phyloP scores from a whole-genome alignment of 2,329 filamentous ascomycete species.

The Chaetoscypha palmicola region DNA sequence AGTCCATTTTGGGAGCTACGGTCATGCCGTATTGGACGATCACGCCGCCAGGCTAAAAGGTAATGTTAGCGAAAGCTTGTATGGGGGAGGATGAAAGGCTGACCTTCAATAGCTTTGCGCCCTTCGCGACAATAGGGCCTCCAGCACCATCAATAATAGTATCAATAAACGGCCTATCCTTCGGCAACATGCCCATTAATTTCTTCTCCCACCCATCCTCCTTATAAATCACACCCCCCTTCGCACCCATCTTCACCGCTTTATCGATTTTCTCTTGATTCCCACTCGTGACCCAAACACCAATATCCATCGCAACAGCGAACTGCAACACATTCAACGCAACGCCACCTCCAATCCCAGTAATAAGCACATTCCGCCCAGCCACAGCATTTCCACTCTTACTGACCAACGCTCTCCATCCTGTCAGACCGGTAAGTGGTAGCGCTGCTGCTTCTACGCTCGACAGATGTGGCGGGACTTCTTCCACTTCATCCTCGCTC shows the following conservation, averaged over 20 bases:
- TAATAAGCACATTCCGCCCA: constrained; percentile 74
- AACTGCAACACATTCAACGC: constrained; percentile 78
- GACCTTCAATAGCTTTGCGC: constrained; percentile 61
- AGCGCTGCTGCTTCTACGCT: constrained; percentile 74
- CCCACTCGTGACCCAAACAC: constrained; percentile 40
- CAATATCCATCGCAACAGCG: constrained; percentile 57
- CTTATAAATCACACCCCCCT: constrained; percentile 77
- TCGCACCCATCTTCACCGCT: constrained; percentile 66
- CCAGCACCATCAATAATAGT: constrained; percentile 87
- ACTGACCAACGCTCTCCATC: constrained; percentile 75
- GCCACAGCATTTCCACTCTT: constrained; percentile 61
- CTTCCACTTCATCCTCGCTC: constrained; percentile 65
- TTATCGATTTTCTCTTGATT: constrained; percentile 62
- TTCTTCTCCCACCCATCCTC: constrained; percentile 75
- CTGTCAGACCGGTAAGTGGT: constrained; percentile 79
- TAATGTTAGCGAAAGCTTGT: not conserved
- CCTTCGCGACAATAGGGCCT: constrained; percentile 70
- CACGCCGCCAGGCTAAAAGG: constrained; percentile 60
- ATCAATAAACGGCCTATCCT: constrained; percentile 64
- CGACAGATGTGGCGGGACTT: constrained; percentile 64
- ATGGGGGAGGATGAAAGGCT: constrained; percentile 13
- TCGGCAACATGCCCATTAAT: constrained; percentile 54
- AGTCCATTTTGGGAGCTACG: constrained; percentile 74
- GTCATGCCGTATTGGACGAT: constrained; percentile 92
- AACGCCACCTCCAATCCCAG: constrained; percentile 89